A percentile compares a stretch with the other conserved stretches of the same genome.
These are phyloP conservation scores for Leonotis leonurus DNA, from an alignment of 257 asterid genomes.

Conservation along the genomic window DNA sequence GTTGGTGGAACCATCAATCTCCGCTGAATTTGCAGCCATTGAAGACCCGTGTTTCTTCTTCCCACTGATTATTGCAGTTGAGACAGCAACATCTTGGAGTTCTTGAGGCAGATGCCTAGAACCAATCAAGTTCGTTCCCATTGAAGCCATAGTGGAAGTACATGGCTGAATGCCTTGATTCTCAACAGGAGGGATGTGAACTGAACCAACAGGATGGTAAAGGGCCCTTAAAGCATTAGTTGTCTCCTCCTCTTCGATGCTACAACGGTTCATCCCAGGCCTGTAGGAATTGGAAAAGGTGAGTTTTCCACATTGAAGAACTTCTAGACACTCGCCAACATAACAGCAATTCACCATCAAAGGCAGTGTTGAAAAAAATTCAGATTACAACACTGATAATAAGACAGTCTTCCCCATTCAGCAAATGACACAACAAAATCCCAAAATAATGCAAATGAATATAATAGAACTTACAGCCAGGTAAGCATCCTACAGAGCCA, in stretches of 20 bases:
- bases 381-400: neutral
- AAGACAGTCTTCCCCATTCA: neutral
- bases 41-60: slow-evolving; percentile 58
- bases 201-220: slow-evolving; percentile 59
- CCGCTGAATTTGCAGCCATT: slow-evolving; percentile 34
- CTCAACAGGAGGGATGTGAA: slow-evolving; percentile 38
- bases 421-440: neutral
- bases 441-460: neutral
- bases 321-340: neutral
- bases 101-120: slow-evolving; percentile 37
- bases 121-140: slow-evolving; percentile 39
- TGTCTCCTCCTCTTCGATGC: slow-evolving; percentile 74
- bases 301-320: slow-evolving; percentile 23
- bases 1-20: slow-evolving; percentile 45
- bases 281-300: slow-evolving; percentile 35
- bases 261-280: slow-evolving; percentile 93
- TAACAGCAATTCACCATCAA: slow-evolving; percentile 8
- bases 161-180: slow-evolving; percentile 33
- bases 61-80: slow-evolving; percentile 29
- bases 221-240: slow-evolving; percentile 72
- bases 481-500: slow-evolving; percentile 92
- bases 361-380: slow-evolving; percentile 8
- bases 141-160: slow-evolving; percentile 31
- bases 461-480: slow-evolving; percentile 84
- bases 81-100: slow-evolving; percentile 34